Conservation (phyloP, 352 stramenopile genomes). For the Discostella stelligera region DNA sequence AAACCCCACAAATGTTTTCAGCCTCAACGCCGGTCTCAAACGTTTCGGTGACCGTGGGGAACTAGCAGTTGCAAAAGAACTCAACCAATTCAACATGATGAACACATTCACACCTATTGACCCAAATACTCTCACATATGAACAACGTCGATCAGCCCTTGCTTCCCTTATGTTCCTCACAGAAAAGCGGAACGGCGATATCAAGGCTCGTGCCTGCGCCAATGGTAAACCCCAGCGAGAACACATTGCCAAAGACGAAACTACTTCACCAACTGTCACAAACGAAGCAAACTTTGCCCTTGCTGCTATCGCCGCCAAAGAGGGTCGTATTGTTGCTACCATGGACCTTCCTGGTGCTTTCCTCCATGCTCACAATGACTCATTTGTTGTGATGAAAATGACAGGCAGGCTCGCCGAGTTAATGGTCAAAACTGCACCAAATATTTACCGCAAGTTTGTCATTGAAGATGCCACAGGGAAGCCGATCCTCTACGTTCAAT, state of each 20-base stretch:
- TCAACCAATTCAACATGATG: background rate
- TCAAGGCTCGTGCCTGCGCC: too few species aligned
- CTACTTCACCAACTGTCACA: background rate
- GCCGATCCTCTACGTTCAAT: background rate
- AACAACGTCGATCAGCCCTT: background rate
- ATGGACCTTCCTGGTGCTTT: conserved; percentile 18
- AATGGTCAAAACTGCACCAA: background rate
- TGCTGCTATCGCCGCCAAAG: background rate
- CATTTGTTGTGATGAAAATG: background rate
- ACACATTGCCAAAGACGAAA: background rate
- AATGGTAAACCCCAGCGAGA: too few species aligned
- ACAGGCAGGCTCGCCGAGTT: conserved; percentile 3
- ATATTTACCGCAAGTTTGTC: conserved; percentile 15
- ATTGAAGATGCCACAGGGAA: conserved; percentile 2
- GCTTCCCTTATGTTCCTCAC: too few species aligned
- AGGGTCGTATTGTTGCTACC: background rate
- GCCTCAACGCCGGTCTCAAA: background rate
- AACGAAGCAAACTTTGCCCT: background rate
- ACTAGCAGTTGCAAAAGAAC: background rate
- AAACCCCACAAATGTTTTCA: too few species aligned
- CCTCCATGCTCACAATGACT: conserved; percentile 7
- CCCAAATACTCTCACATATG: background rate
- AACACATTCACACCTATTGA: background rate
- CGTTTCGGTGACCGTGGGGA: background rate
- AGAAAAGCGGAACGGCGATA: too few species aligned